These are phyloP conservation scores for Hymenoscyphus fraxineus DNA, from an alignment of 2,329 filamentous ascomycete species.

Conservation along the genomic window DNA sequence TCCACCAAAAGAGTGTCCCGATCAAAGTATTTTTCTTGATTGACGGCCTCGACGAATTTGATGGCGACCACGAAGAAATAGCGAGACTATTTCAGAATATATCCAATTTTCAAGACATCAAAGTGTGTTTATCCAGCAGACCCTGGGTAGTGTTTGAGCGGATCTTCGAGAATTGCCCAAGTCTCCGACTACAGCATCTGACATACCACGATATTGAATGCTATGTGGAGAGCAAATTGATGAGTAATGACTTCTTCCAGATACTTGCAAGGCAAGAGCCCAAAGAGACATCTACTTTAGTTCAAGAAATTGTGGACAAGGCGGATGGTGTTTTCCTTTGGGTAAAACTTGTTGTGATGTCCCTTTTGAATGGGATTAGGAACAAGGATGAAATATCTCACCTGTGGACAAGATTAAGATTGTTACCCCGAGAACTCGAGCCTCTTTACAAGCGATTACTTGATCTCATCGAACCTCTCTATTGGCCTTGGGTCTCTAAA, in stretches of 20 bases:
- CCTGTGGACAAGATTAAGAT: not conserved
- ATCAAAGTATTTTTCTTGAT: conserved; percentile 11
- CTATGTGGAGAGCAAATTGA: conserved; percentile 7
- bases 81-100: conserved; percentile 1
- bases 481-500: conserved; percentile 14
- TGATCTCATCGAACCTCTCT: conserved; percentile 9
- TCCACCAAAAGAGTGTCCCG: not conserved
- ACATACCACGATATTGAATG: conserved; percentile 7
- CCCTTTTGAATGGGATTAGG: conserved; percentile 8
- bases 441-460: conserved; percentile 11
- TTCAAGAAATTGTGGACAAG: conserved; percentile 1
- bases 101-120: not conserved
- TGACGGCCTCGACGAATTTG: conserved; percentile 13
- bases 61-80: conserved; percentile 7
- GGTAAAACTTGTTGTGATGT: conserved; percentile 10
- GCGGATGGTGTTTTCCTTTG: conserved; percentile 14
- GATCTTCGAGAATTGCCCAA: not conserved
- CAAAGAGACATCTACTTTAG: not conserved
- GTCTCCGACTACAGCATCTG: conserved; percentile 9
- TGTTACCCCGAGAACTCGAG: conserved; percentile 7
- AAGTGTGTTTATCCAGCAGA: conserved; percentile 14
- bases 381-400: not conserved
- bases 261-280: not conserved
- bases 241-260: not conserved
- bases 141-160: conserved; percentile 11